Evolutionary conservation across 805 yeast species (phyloP).

Genomic region (Metschnikowia sp.): DNA sequence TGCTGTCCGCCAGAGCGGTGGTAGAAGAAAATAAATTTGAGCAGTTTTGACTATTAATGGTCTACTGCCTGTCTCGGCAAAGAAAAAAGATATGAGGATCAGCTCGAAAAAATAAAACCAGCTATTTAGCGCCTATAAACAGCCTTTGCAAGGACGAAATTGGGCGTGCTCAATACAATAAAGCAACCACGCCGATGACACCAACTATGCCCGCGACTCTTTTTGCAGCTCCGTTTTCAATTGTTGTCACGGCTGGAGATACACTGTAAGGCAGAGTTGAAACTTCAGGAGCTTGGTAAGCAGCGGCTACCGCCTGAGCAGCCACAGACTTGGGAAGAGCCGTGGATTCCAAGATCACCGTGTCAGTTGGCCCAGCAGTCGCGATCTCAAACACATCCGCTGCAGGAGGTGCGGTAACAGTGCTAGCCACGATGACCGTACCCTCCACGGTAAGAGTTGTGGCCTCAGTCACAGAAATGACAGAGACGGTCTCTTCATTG

Average conservation of each 20-base stretch:
- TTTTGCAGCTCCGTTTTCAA: conserved; percentile 33
- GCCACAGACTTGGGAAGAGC: neutral
- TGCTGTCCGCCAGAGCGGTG: neutral
- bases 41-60: neutral
- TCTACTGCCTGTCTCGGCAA: too few relatives aligned
- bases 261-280: neutral
- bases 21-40: neutral
- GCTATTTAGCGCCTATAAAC: neutral
- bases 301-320: neutral
- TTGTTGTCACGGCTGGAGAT: conserved; percentile 2
- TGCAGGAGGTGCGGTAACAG: neutral
- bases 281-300: neutral
- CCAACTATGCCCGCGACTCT: conserved; percentile 22
- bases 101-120: neutral
- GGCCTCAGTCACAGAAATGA: conserved; percentile 30
- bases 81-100: neutral
- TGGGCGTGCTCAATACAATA: conserved; percentile 4
- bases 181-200: conserved; percentile 11
- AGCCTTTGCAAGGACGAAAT: neutral
- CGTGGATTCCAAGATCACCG: neutral
- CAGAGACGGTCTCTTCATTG: conserved; percentile 24
- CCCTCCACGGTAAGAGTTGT: conserved; percentile 21
- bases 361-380: neutral
- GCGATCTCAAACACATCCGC: neutral
- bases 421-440: neutral